Conservation (phyloP, 2,329 filamentous ascomycete species). For the Trichoderma sp. region DNA sequence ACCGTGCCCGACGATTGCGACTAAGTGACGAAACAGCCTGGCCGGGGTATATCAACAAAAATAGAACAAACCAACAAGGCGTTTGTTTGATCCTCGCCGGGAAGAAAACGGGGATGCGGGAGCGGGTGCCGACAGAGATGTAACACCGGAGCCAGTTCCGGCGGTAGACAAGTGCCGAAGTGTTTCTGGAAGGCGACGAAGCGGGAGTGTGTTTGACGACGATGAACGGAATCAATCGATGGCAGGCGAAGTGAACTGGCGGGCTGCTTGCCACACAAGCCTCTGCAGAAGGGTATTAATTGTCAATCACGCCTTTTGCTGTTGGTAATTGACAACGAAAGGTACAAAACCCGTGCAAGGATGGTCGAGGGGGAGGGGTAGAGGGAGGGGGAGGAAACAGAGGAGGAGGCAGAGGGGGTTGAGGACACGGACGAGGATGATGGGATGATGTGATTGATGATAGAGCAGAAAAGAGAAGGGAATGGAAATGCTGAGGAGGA, state of each 20-base stretch:
- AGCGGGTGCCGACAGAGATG: constrained; percentile 1
- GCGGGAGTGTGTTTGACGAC: constrained; percentile 6
- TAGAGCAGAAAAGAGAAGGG: background rate
- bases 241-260: background rate
- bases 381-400: background rate
- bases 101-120: background rate
- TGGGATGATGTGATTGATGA: background rate
- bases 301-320: background rate
- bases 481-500: background rate
- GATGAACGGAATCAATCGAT: background rate
- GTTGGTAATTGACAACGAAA: background rate
- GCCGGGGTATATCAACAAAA: background rate
- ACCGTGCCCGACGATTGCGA: background rate
- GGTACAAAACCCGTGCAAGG: background rate
- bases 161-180: background rate
- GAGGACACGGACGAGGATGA: background rate
- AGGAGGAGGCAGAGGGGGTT: background rate
- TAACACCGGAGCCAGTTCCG: constrained; percentile 9
- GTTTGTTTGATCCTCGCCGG: constrained; percentile 10
- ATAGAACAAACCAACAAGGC: constrained; percentile 5
- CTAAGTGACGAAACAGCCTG: background rate
- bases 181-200: constrained; percentile 5
- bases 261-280: background rate
- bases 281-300: background rate
- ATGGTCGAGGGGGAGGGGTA: background rate